phyloP scores from a whole-genome alignment of 306 rosid genomes.

The Inga leiocalycina region DNA sequence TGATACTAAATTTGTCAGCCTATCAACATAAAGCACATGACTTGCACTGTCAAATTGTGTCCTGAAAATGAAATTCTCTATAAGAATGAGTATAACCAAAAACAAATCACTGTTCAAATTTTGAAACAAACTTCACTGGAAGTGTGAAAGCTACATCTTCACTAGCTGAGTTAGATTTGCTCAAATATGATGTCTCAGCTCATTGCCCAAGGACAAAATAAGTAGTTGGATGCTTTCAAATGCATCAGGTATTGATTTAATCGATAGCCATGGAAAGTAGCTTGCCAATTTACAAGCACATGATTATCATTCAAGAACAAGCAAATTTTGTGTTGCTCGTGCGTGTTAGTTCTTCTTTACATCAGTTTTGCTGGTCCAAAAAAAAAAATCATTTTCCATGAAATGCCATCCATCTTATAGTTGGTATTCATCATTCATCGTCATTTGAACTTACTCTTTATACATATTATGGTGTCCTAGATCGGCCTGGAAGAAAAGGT shows the following conservation, averaged over 20 bases:
- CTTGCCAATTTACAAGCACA: not conserved
- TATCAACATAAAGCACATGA: not conserved
- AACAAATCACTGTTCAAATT: not conserved
- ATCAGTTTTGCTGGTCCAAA: constrained; percentile 15
- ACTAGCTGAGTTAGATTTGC: not conserved
- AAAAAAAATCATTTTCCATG: not conserved
- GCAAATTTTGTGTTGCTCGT: not conserved
- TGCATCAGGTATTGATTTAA: constrained; percentile 9
- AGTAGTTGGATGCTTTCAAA: constrained; percentile 9
- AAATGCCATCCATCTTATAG: not conserved
- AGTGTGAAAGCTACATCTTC: not conserved
- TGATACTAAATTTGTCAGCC: constrained; percentile 10
- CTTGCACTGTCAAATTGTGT: not conserved
- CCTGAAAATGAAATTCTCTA: not conserved
- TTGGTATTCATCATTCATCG: constrained; percentile 4
- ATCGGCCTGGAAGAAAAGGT: constrained; percentile 94
- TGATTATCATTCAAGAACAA: not conserved
- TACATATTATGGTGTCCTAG: constrained; percentile 44
- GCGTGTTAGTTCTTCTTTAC: constrained; percentile 13
- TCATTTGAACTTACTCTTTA: constrained; percentile 30
- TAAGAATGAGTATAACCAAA: not conserved
- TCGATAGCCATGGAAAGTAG: not conserved
- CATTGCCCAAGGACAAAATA: not conserved
- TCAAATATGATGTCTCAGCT: constrained; percentile 11
- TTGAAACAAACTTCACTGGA: not conserved